These are phyloP conservation scores for Blastobotrys serpentis DNA, from an alignment of 1,139 yeast genomes.

Conservation along the genomic window DNA sequence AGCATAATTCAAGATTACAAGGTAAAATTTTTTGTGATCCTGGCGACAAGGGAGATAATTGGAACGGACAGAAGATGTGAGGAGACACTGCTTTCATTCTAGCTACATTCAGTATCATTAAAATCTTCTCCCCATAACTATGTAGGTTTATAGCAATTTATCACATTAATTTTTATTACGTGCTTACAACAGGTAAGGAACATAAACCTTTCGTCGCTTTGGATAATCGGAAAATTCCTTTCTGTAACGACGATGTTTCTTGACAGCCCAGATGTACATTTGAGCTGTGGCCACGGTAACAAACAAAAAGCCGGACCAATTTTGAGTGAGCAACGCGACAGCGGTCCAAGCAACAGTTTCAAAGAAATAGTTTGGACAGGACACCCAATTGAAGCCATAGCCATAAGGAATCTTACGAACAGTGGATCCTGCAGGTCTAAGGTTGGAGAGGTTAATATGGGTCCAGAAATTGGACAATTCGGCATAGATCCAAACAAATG, in stretches of 20 bases:
- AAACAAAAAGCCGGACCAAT: constrained; percentile 74
- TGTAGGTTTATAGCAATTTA: too few species aligned
- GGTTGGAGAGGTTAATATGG: constrained; percentile 58
- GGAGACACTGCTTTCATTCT: too few species aligned
- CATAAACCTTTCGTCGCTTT: constrained; percentile 60
- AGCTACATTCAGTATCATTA: too few species aligned
- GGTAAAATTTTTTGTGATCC: too few species aligned
- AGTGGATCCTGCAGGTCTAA: constrained; percentile 50
- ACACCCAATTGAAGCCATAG: constrained; percentile 46
- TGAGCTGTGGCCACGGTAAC: constrained; percentile 68
- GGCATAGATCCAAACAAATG: constrained; percentile 54
- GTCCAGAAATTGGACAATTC: constrained; percentile 72
- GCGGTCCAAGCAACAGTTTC: constrained; percentile 75
- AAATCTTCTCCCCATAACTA: too few species aligned
- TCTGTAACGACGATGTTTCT: constrained; percentile 65
- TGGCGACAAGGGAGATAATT: too few species aligned
- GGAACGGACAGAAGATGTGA: too few species aligned
- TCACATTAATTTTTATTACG: too few species aligned
- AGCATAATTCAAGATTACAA: too few species aligned
- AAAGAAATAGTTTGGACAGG: constrained; percentile 83
- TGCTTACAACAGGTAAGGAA: constrained; percentile 52
- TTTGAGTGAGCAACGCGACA: constrained; percentile 68
- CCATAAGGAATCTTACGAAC: constrained; percentile 55
- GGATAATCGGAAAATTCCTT: constrained; percentile 78
- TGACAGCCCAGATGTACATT: constrained; percentile 77